Percentiles rank a stretch among this genome's conserved stretches.
Conservation (phyloP, 257 asterid species). For the Galeopsis tetrahit region DNA sequence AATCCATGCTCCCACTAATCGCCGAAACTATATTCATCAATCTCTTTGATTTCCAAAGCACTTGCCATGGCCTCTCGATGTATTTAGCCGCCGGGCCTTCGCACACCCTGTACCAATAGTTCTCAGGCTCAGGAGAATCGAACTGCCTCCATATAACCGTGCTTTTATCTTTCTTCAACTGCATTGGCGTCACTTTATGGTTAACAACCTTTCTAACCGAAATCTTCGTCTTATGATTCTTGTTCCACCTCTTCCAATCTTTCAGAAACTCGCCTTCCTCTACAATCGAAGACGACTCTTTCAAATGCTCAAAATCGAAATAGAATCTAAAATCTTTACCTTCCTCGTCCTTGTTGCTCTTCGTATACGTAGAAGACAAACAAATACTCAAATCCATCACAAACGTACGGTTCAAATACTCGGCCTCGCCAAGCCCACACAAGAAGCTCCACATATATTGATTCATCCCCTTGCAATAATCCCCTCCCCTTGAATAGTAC, state of each 20-base stretch:
- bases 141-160: constrained; percentile 83
- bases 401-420: constrained; percentile 82
- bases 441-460: constrained; percentile 92
- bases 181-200: constrained; percentile 74
- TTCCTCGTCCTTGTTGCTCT: constrained; percentile 73
- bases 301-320: constrained; percentile 93
- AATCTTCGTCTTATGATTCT: constrained; percentile 60
- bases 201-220: constrained; percentile 67
- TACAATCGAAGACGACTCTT: constrained; percentile 67
- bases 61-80: constrained; percentile 84
- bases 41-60: constrained; percentile 92
- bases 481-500: constrained; percentile 95
- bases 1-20: constrained; percentile 96
- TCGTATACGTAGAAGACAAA: constrained; percentile 76
- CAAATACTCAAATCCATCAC: constrained; percentile 94
- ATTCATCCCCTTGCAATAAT: constrained; percentile 95
- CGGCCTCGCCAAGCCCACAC: constrained; percentile 96
- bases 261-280: constrained; percentile 74
- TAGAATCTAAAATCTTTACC: constrained; percentile 93
- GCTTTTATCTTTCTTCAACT: constrained; percentile 74
- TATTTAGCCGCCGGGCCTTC: constrained; percentile 85
- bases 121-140: constrained; percentile 80
- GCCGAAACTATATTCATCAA: constrained; percentile 89
- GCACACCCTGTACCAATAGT: constrained; percentile 96
- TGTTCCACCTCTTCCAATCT: constrained; percentile 90